phyloP scores from a whole-genome alignment of 2,329 filamentous ascomycete species.

The Falciphora oryzae region DNA sequence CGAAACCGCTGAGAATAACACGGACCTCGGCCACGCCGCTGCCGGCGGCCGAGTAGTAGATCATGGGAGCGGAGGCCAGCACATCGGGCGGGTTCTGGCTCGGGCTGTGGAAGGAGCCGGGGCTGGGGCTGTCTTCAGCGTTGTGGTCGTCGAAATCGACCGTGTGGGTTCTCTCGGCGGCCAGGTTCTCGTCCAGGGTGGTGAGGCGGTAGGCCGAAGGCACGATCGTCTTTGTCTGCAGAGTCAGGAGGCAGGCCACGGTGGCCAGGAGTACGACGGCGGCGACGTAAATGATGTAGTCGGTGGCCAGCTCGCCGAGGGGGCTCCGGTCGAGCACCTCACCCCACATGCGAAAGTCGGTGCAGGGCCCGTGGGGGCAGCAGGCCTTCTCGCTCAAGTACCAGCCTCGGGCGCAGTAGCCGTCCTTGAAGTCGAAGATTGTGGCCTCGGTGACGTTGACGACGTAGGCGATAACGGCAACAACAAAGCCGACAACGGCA shows the following conservation, averaged over 20 bases:
- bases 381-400: conserved; percentile 64
- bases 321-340: conserved; percentile 39
- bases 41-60: conserved; percentile 93
- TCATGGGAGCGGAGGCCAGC: conserved; percentile 57
- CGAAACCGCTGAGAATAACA: conserved; percentile 96
- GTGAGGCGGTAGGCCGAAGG: conserved; percentile 81
- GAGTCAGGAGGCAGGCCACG: conserved; percentile 70
- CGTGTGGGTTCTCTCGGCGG: conserved; percentile 48
- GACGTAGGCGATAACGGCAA: conserved; percentile 79
- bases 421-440: conserved; percentile 87
- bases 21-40: conserved; percentile 96
- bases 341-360: conserved; percentile 52
- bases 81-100: conserved; percentile 32
- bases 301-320: conserved; percentile 54
- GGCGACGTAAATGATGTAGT: conserved; percentile 70
- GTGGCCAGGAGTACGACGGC: conserved; percentile 66
- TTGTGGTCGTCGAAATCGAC: conserved; percentile 32
- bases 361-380: conserved; percentile 50
- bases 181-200: conserved; percentile 90
- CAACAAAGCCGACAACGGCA: conserved; percentile 79
- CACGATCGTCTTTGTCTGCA: conserved; percentile 90
- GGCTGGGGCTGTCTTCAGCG: conserved; percentile 20
- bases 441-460: conserved; percentile 82
- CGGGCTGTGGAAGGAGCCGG: conserved; percentile 24
- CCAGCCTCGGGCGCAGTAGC: conserved; percentile 71